Conservation (phyloP, 257 asterid genomes). For the Fraxinus anomala region DNA sequence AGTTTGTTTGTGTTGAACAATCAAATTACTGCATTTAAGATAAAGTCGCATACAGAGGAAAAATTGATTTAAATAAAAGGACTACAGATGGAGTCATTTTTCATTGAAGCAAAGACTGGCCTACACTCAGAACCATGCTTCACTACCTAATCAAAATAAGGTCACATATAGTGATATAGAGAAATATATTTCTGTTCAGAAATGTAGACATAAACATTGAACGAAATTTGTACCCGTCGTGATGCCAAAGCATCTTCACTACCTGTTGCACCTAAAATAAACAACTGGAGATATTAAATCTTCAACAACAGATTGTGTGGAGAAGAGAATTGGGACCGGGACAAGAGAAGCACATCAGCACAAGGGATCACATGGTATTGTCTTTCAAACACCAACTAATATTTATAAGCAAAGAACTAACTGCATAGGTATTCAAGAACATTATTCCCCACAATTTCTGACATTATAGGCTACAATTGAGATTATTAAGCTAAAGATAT, state of each 20-base stretch:
- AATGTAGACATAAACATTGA: no score
- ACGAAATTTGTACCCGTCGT: no score
- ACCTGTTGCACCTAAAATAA: no score
- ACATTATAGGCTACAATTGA: not conserved
- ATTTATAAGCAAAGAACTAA: conserved; percentile 5
- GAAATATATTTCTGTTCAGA: no score
- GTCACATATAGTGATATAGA: not conserved
- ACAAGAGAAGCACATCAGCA: not conserved
- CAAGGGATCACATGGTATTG: not conserved
- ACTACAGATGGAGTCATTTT: not conserved
- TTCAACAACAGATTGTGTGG: no score
- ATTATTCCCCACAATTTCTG: not conserved
- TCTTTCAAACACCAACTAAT: no score
- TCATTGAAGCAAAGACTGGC: not conserved
- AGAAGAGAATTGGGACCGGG: no score
- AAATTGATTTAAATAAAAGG: not conserved
- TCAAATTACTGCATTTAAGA: not conserved
- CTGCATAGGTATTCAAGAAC: not conserved
- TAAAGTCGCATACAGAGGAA: not conserved
- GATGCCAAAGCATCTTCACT: no score
- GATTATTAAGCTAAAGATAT: no score
- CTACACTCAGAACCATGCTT: not conserved
- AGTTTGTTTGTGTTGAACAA: not conserved
- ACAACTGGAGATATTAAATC: no score
- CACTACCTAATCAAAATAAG: not conserved